Evolutionary conservation across 306 rosid species (phyloP), one percentile per base, ranked within the genome.

Genomic region (Quercus alba): DNA sequence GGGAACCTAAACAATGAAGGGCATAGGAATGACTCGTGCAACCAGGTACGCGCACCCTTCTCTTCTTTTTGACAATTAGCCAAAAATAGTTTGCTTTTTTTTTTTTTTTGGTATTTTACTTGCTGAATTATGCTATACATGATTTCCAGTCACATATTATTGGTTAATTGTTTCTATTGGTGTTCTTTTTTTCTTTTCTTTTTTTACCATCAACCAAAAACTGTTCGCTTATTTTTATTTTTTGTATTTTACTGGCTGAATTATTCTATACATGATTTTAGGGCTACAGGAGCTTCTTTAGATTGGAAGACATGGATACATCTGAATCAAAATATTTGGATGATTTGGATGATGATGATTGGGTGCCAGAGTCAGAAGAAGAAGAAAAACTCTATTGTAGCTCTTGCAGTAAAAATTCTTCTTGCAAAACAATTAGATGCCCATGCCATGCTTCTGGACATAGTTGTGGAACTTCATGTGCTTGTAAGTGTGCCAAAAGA

Each of bases 221-320:
- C 25, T 23, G 25, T 23, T 23, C 23, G 23, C 23, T 23, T 23
- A 23, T 23, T 23, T 23, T 23, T 23, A 1, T 4, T 31, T 31
- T 31, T 31, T 0, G n/a, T 54, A 18, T 35, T 5, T 14, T 21
- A 15, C 0, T 69, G 51, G 54, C 64, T 66, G 33, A 57, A 15
- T n/a, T 64, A 28, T 70, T 70, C 70, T 26, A 46, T 58, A 25
- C 62, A 15, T 75, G 76, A 66, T 77, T 79, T 19, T 25, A 94
- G 98, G 97, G 91, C 70, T 55, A 75, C 59, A 85, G 89, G 55
- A 81, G 46, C 49, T 92, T 94, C 54, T 56, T 79, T 35, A 59
- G 79, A 64, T 67, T 63, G 31, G 97, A 92, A 82, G 98, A 92
- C 83, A 94, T 94, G 97, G 94, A 92, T 77, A 87, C 75, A 44